phyloP scores from a whole-genome alignment of 2,329 filamentous ascomycete species.

The Clonostachys rhizophaga region DNA sequence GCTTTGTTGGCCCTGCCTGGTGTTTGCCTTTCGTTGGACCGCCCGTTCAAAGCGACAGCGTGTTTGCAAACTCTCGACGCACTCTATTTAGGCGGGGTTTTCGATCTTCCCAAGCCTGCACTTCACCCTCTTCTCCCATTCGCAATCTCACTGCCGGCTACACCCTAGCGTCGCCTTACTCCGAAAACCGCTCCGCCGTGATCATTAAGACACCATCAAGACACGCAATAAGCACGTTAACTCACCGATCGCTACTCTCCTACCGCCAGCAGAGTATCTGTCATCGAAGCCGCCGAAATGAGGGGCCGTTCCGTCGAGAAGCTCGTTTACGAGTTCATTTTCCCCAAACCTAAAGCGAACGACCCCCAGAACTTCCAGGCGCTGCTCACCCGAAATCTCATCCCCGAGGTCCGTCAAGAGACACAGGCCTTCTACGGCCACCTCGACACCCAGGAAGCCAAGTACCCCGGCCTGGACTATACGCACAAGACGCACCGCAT shows the following conservation, averaged over 20 bases:
- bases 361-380: constrained; percentile 70
- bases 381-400: constrained; percentile 65
- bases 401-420: constrained; percentile 74
- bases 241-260: too few relatives aligned
- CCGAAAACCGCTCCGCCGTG: too few relatives aligned
- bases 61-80: too few relatives aligned
- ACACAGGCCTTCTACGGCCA: constrained; percentile 76
- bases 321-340: constrained; percentile 71
- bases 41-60: too few relatives aligned
- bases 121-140: neutral
- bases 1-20: too few relatives aligned
- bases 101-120: neutral
- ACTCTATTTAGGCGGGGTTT: too few relatives aligned
- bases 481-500: constrained; percentile 67
- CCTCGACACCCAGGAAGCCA: constrained; percentile 73
- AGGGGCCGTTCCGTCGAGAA: constrained; percentile 67
- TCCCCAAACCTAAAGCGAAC: constrained; percentile 59
- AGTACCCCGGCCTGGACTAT: constrained; percentile 80
- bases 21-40: too few relatives aligned
- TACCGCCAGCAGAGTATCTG: too few relatives aligned
- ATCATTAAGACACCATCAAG: too few relatives aligned
- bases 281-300: constrained; percentile 42
- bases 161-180: too few relatives aligned
- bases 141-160: neutral
- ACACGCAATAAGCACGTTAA: too few relatives aligned